phyloP scores from a whole-genome alignment of 371 early-diverging fungal genomes.

The Funneliformis caledonium region DNA sequence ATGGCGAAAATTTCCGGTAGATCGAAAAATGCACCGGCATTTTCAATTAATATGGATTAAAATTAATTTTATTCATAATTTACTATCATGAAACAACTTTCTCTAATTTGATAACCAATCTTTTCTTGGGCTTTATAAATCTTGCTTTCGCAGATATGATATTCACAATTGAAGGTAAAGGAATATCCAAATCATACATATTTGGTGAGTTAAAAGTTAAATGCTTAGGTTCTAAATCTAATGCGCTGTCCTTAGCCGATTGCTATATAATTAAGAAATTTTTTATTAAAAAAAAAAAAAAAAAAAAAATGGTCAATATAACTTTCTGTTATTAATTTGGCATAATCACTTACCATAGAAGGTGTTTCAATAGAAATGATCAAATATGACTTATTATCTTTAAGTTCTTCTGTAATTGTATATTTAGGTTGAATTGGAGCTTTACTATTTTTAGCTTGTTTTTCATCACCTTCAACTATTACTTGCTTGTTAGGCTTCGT shows the following conservation, averaged over 20 bases:
- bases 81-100: background rate
- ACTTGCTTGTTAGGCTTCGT: background rate
- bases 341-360: background rate
- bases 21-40: too few species aligned
- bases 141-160: conserved; percentile 25
- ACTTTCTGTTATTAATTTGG: background rate
- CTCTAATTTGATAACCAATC: conserved; percentile 20
- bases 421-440: conserved; percentile 1
- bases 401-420: conserved; percentile 1
- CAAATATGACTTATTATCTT: background rate
- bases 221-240: conserved; percentile 31
- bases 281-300: background rate
- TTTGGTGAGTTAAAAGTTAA: conserved; percentile 17
- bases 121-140: conserved; percentile 34
- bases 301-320: background rate
- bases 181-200: conserved; percentile 6
- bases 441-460: background rate
- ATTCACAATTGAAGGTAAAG: conserved; percentile 25
- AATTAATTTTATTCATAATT: background rate
- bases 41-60: too few species aligned
- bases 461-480: background rate
- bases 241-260: background rate
- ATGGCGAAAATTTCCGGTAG: too few species aligned
- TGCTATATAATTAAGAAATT: conserved; percentile 17
- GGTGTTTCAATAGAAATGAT: conserved; percentile 1